phyloP scores from a whole-genome alignment of 192 early-diverging fungal genomes.

The Rhizophagus prolifer region DNA sequence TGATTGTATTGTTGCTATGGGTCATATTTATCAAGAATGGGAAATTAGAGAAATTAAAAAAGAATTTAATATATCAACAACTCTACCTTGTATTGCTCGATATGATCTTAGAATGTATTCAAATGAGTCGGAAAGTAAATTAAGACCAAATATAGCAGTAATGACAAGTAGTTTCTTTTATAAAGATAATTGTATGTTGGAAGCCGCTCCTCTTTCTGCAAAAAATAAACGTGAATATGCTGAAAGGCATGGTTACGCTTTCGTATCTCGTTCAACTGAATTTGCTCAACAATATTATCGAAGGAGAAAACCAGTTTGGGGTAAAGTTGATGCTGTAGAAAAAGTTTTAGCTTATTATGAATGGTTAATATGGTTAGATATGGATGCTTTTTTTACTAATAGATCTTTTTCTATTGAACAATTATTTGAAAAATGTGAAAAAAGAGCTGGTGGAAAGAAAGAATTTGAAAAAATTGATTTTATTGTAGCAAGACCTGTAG shows the following conservation, averaged over 20 bases:
- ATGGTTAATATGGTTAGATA: constrained; percentile 63
- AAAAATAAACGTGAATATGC: constrained; percentile 57
- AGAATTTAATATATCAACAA: constrained; percentile 17
- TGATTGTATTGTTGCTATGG: not conserved
- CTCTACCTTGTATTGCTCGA: constrained; percentile 36
- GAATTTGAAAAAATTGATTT: constrained; percentile 45
- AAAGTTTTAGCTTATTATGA: constrained; percentile 58
- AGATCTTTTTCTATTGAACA: constrained; percentile 39
- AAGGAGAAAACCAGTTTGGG: constrained; percentile 54
- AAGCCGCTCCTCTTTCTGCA: constrained; percentile 42
- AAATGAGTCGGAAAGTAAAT: constrained; percentile 23
- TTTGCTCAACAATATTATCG: constrained; percentile 50
- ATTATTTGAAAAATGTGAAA: constrained; percentile 39
- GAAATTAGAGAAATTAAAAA: not conserved
- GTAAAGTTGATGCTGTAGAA: constrained; percentile 55
- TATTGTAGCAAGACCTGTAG: constrained; percentile 45
- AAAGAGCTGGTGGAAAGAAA: constrained; percentile 24
- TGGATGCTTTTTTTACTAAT: constrained; percentile 57
- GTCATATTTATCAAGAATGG: not conserved
- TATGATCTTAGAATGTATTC: constrained; percentile 27
- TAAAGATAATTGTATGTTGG: constrained; percentile 55
- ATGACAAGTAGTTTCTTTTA: constrained; percentile 59
- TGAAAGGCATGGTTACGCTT: constrained; percentile 49
- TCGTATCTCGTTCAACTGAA: constrained; percentile 53
- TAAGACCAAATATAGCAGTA: constrained; percentile 42